phyloP scores from a whole-genome alignment of 768 basidiomycete species.

The Lactarius pseudohatsudake region DNA sequence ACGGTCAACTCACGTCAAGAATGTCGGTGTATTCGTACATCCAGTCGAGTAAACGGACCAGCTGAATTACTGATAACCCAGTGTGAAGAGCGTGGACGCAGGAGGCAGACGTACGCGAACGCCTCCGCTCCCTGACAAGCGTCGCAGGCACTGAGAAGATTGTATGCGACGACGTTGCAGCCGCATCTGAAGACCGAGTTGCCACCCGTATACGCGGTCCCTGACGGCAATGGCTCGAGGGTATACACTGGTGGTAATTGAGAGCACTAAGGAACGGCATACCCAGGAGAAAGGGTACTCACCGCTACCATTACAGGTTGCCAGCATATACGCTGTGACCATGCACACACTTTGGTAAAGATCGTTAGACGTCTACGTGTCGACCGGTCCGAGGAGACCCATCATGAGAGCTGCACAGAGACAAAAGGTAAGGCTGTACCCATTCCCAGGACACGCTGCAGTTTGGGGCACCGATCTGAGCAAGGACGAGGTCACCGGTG shows the following conservation, averaged over 20 bases:
- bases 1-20: conserved; percentile 8
- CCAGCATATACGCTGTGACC: conserved; percentile 10
- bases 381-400: not conserved
- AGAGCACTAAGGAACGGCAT: not conserved
- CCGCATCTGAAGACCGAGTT: conserved; percentile 3
- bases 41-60: not conserved
- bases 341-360: conserved; percentile 16
- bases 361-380: conserved; percentile 11
- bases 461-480: not conserved
- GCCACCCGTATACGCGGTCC: not conserved
- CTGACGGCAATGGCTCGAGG: no score
- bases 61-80: not conserved
- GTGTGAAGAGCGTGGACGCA: no score
- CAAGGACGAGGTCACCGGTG: no score
- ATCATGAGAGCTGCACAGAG: not conserved
- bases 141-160: conserved; percentile 19
- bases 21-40: not conserved
- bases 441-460: conserved; percentile 9
- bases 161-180: conserved; percentile 17
- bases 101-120: not conserved
- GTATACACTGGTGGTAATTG: conserved; percentile 4
- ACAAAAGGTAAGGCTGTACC: not conserved
- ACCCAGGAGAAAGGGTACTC: not conserved
- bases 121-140: conserved; percentile 9
- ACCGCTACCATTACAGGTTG: conserved; percentile 18